Percentiles rank a stretch among this genome's conserved stretches.
Evolutionary conservation across 2,329 filamentous ascomycete genomes (phyloP).

Genomic region (Trichoderma sp.): DNA sequence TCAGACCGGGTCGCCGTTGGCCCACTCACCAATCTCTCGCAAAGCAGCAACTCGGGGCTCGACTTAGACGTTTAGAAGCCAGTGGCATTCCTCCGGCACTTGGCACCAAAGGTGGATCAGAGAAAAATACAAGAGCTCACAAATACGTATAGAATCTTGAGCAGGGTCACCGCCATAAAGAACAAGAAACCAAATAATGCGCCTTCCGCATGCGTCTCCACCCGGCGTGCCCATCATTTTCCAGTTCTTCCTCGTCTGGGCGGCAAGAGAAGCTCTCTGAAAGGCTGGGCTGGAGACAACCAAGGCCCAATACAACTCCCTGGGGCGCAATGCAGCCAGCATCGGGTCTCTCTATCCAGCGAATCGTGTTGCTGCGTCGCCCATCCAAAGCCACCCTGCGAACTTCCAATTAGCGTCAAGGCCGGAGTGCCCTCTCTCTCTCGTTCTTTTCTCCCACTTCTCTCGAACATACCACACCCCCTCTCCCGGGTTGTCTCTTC

Average conservation of each 20-base stretch:
- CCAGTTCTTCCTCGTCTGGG: conserved; percentile 30
- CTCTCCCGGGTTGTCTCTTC: conserved; percentile 8
- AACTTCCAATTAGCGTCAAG: conserved; percentile 21
- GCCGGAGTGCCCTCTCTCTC: background rate
- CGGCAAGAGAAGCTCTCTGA: conserved; percentile 43
- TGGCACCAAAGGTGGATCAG: conserved; percentile 7
- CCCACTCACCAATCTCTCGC: background rate
- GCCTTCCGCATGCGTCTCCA: conserved; percentile 12
- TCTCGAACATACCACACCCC: background rate
- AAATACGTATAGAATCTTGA: background rate
- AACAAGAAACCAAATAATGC: background rate
- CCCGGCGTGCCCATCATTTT: conserved; percentile 25
- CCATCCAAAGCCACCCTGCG: conserved; percentile 15
- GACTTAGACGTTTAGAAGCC: background rate
- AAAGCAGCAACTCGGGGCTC: background rate
- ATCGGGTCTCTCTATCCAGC: conserved; percentile 17
- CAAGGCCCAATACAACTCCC: conserved; percentile 13
- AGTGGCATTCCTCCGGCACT: conserved; percentile 12
- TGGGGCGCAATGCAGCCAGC: conserved; percentile 26
- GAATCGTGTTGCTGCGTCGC: conserved; percentile 12
- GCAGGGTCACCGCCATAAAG: conserved; percentile 15
- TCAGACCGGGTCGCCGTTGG: background rate
- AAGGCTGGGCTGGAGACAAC: conserved; percentile 35
- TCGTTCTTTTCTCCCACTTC: background rate
- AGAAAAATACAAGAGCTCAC: background rate